Conservation (phyloP, 805 yeast species). For the Kodamaea neixiangensis region DNA sequence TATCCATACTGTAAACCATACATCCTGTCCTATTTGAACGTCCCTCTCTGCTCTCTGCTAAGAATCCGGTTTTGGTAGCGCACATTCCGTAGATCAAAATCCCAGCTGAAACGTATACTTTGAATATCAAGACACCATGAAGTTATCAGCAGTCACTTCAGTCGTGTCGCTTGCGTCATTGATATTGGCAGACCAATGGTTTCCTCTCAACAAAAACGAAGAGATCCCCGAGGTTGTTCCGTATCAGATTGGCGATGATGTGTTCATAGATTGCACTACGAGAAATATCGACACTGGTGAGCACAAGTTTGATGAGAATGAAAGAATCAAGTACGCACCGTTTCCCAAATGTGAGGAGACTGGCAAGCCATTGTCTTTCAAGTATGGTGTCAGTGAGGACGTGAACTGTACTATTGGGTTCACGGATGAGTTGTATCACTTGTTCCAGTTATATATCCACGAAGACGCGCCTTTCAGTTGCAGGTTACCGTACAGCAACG, state of each 20-base stretch:
- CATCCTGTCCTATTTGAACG: neutral
- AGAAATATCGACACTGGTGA: slow-evolving; percentile 77
- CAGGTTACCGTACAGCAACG: slow-evolving; percentile 54
- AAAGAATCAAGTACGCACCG: slow-evolving; percentile 54
- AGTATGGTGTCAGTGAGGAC: slow-evolving; percentile 53
- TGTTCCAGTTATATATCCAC: slow-evolving; percentile 74
- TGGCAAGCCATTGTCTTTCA: slow-evolving; percentile 55
- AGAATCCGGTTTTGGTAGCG: neutral
- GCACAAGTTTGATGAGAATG: slow-evolving; percentile 66
- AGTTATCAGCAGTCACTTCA: neutral
- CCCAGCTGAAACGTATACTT: slow-evolving; percentile 1
- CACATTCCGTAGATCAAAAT: neutral
- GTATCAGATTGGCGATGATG: slow-evolving; percentile 39
- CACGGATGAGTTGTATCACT: slow-evolving; percentile 65
- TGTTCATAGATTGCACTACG: slow-evolving; percentile 60
- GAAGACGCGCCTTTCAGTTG: slow-evolving; percentile 78
- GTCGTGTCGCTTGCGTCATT: slow-evolving; percentile 4
- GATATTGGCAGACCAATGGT: slow-evolving; percentile 29
- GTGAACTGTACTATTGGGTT: slow-evolving; percentile 61
- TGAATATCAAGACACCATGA: slow-evolving; percentile 1
- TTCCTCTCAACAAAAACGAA: slow-evolving; percentile 38
- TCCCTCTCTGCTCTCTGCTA: too few species aligned
- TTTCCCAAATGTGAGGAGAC: slow-evolving; percentile 71
- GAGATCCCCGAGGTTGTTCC: slow-evolving; percentile 42
- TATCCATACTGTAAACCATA: too few species aligned